Evolutionary conservation across 164 flowering plant species (phyloP).

Genomic region (Vitis riparia): DNA sequence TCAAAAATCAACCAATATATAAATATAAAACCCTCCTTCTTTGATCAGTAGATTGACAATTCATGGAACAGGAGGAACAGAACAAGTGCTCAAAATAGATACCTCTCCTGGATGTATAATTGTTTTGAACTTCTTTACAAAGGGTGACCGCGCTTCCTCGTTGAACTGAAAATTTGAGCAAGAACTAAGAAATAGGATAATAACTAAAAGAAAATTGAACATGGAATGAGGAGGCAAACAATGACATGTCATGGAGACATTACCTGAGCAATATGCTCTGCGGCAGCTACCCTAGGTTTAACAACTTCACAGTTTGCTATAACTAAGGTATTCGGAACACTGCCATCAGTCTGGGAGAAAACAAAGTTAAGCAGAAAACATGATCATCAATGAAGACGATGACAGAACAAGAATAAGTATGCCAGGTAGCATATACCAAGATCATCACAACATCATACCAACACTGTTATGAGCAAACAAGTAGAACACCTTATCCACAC

Average conservation of each 20-base stretch:
- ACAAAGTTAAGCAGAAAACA: background rate
- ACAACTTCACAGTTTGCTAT: conserved; percentile 98
- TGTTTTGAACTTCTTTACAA: conserved; percentile 90
- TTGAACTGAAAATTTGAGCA: conserved; percentile 60
- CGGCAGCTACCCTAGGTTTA: conserved; percentile 98
- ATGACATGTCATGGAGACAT: background rate
- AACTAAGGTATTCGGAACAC: conserved; percentile 93
- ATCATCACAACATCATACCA: no score
- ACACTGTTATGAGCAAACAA: no score
- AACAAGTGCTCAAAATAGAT: conserved; percentile 1
- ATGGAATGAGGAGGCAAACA: no score
- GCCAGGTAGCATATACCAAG: no score
- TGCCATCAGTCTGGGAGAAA: conserved; percentile 83
- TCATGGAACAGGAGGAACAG: no score
- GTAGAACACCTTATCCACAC: no score
- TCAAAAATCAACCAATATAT: no score
- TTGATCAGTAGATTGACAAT: no score
- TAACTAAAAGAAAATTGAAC: background rate
- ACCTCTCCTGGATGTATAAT: conserved; percentile 99
- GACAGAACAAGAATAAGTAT: no score
- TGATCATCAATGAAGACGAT: no score
- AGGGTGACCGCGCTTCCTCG: conserved; percentile 96
- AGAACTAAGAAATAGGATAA: background rate
- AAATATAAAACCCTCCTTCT: no score
- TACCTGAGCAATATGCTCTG: conserved; percentile 96